These are phyloP conservation scores for Komagataella mondaviorum DNA, from an alignment of 805 yeast species.

Conservation along the genomic window DNA sequence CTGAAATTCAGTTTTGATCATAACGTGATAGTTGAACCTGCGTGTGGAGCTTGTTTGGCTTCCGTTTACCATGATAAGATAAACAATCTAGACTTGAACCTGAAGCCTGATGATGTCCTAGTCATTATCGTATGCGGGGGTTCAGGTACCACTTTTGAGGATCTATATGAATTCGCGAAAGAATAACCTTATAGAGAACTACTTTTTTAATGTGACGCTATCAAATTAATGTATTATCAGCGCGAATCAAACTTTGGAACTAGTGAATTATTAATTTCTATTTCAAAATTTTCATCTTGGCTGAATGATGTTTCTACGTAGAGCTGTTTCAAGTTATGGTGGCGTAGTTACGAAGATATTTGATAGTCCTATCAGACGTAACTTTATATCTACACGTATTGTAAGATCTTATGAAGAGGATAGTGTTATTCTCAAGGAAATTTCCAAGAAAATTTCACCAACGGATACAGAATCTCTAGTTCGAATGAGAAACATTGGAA, in stretches of 20 bases:
- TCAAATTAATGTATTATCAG: background rate
- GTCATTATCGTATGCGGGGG: slow-evolving; percentile 52
- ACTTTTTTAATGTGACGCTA: background rate
- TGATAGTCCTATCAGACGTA: background rate
- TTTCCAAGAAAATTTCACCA: slow-evolving; percentile 32
- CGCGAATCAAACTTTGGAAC: background rate
- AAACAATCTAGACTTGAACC: slow-evolving; percentile 11
- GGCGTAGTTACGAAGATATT: background rate
- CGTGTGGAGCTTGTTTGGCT: slow-evolving; percentile 59
- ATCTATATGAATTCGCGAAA: background rate
- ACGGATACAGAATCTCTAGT: slow-evolving; percentile 37
- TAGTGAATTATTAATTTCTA: background rate
- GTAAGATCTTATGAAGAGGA: slow-evolving; percentile 54
- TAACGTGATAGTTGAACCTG: slow-evolving; percentile 49
- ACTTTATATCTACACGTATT: background rate
- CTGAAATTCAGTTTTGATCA: slow-evolving; percentile 35
- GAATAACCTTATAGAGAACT: background rate
- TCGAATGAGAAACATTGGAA: slow-evolving; percentile 85
- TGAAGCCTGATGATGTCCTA: slow-evolving; percentile 30
- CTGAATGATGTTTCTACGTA: background rate
- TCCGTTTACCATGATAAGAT: slow-evolving; percentile 28
- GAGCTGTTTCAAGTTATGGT: background rate
- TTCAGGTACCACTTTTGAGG: slow-evolving; percentile 1
- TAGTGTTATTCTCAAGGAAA: slow-evolving; percentile 49
- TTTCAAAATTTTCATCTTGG: background rate